Base-by-base conservation (phyloP, 257 asterid species). In the Solanum paucissectum region DNA sequence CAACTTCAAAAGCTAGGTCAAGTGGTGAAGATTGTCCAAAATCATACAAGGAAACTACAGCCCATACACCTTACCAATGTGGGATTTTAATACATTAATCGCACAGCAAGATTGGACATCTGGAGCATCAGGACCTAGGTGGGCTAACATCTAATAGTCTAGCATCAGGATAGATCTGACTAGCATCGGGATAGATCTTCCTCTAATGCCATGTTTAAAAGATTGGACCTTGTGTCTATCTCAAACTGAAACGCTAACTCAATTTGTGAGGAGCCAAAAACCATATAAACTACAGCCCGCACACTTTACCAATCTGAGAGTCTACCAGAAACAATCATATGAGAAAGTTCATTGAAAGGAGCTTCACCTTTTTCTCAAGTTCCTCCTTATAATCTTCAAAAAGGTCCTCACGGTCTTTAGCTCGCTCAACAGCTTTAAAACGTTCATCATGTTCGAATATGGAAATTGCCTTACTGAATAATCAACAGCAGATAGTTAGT, bases 321-420 rank as follows among this genome's bases (percentile, higher is more conserved):
- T 81, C 68, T 16, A 81, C 2, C 42, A 46, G 23, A 44, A 46
- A 81, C 42, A 81, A 46, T 16, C 69, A 29, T 29, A 46, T 5
- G n/a, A 49, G 69, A 32, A 82, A 76, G 36, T 29, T 82, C 29
- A 32, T 29, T 18, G 27, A 9, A 64, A 46, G 72, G 71, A 64
- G 46, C 44, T 23, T 66, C 92, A 96, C 98, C 98, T 94, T 97
- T 94, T 92, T 93, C 92, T 90, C 92, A 87, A 96, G 95, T 90
- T 94, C 98, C 81, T 92, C 93, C 85, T 90, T 83, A 89, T 94
- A 92, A 92, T 96, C 98, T 74, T 90, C 94, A 91, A 94, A 95
- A 85, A 95, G 93, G 87, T 97, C 99, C 90, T 96, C 98, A 9
- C 98, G 98, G 55, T 97, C 99, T 92, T 91, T 92, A 82, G 88